Base-by-base conservation (phyloP, 306 rosid species). In the Fragaria nilgerrensis region DNA sequence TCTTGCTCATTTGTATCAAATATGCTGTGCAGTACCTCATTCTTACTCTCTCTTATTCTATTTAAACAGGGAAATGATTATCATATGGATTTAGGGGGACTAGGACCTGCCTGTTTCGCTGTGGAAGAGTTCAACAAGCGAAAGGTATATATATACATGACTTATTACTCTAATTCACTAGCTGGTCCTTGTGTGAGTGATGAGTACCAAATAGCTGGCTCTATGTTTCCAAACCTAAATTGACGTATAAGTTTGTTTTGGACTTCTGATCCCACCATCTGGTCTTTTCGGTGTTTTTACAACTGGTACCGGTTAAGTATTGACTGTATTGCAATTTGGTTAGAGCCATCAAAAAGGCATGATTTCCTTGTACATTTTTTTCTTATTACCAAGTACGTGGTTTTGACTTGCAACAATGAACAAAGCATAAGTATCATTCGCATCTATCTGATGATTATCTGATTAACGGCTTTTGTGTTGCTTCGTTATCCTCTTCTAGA, bases 81-180 rank as follows among this genome's bases (percentile, higher is more conserved):
- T 61, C 67, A 27, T 61, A 61, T 61, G 67, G 67, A 61, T 61
- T 27, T 61, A 61, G 67, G 67, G 67, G 67, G 67, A 4, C 16
- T 61, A 5, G 67, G 67, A 27, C 67, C 67, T 61, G 67, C 67
- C 39, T 37, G 39, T 12, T 61, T 61, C 10, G 10, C 67, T 27
- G 67, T 61, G 20, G 39, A 61, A 4, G 67, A 61, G 7, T 61
- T 61, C 39, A 61, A 61, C 67, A 61, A 61, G 67, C 67, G 20
- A 27, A 61, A 61, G 67, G 67, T 29, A 29, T 29, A 29, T 29
- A 29, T 61, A 29, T 61, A 5, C 20, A 5, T 13, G 39, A 52
- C 19, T 9, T 52, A 3, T 17, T 52, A 49, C 55, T 4, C n/a
- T 49, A 49, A 49, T 49, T 49, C 55, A 49, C 55, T 49, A 49